These are phyloP conservation scores for Sporothrix sp. DNA, from an alignment of 2,329 filamentous ascomycete species.

Conservation along the genomic window DNA sequence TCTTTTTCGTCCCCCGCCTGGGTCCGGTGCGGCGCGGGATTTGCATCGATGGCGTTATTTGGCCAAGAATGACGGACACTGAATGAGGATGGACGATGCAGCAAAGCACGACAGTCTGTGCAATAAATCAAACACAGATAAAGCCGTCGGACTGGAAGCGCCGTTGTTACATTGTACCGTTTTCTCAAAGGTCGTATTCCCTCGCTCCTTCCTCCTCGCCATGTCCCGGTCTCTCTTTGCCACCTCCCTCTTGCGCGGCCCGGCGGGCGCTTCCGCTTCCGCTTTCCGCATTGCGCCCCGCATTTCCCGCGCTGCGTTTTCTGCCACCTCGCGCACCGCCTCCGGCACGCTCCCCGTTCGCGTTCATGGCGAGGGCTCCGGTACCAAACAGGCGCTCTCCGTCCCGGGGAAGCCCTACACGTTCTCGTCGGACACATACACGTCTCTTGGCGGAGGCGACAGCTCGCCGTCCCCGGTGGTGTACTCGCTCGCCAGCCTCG, in stretches of 20 bases:
- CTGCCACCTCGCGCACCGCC: background rate
- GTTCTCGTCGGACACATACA: conserved; percentile 6
- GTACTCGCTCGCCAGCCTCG: conserved; percentile 8
- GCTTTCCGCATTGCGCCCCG: background rate
- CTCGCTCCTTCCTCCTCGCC: background rate
- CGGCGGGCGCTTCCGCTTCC: background rate
- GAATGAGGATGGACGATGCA: background rate
- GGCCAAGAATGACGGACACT: background rate
- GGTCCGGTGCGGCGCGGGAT: background rate
- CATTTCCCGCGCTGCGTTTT: background rate
- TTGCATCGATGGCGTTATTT: conserved; percentile 6
- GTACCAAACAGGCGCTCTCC: conserved; percentile 1
- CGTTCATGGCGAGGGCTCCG: background rate
- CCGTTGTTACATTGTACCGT: no score
- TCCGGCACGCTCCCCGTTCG: background rate
- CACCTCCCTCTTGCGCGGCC: background rate
- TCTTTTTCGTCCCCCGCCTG: background rate
- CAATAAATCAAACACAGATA: no score
- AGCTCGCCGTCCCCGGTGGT: conserved; percentile 4
- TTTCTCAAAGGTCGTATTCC: no score
- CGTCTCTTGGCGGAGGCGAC: conserved; percentile 4
- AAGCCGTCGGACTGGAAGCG: no score
- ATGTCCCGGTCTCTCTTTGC: background rate
- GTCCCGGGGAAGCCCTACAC: conserved; percentile 3
- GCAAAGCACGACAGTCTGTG: no score